Conservation (phyloP, 2,329 filamentous ascomycete species). For the Phialophora verrucosa region DNA sequence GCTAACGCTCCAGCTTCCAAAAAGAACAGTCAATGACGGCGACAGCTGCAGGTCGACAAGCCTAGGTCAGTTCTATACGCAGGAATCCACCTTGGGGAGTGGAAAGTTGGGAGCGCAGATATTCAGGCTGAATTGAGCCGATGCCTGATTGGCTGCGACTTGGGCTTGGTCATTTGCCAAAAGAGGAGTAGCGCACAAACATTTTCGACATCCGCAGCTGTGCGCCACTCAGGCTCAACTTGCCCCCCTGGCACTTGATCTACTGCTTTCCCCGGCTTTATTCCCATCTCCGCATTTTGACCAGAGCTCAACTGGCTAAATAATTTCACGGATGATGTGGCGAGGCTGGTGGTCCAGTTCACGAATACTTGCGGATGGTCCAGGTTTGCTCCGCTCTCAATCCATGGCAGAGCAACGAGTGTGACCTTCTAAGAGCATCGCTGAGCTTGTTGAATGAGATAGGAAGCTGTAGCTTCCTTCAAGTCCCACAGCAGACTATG, state of each 20-base stretch:
- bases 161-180: slow-evolving; percentile 6
- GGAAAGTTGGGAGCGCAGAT: background rate
- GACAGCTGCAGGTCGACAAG: background rate
- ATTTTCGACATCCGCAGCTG: background rate
- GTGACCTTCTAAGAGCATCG: background rate
- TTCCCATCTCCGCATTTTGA: slow-evolving; percentile 10
- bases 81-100: background rate
- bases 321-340: background rate
- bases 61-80: background rate
- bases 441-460: slow-evolving; percentile 1
- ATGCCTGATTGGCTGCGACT: slow-evolving; percentile 3
- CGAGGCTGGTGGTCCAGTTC: background rate
- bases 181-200: slow-evolving; percentile 1
- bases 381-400: background rate
- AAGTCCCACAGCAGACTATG: background rate
- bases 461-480: background rate
- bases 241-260: background rate
- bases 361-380: background rate
- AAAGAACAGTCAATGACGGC: slow-evolving; percentile 6
- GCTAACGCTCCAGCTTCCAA: background rate
- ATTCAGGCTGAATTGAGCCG: slow-evolving; percentile 15
- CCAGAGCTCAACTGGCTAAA: slow-evolving; percentile 8
- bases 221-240: background rate
- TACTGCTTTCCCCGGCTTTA: background rate
- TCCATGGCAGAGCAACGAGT: background rate